Percentiles rank a stretch among this genome's conserved stretches.
Conservation (phyloP, 192 early-diverging fungal species). For the Globomyces pollinis-pini region DNA sequence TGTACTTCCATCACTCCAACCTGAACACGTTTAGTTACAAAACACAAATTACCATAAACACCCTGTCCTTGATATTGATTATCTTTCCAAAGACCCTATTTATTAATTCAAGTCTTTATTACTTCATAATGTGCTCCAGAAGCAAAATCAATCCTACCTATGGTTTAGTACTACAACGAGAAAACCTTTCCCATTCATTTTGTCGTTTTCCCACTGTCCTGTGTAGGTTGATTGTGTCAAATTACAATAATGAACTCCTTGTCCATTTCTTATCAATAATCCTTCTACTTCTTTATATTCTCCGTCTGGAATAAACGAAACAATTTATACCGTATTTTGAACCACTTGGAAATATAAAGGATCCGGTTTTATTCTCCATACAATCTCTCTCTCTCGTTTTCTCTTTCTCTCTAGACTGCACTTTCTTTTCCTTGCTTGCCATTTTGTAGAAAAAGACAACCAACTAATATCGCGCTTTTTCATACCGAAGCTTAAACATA, state of each 20-base stretch:
- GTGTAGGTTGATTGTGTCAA: neutral
- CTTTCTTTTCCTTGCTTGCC: no score
- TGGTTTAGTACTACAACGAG: neutral
- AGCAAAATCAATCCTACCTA: neutral
- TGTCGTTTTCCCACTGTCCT: slow-evolving; percentile 9
- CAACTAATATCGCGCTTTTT: no score
- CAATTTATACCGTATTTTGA: slow-evolving; percentile 4
- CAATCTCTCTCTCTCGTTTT: no score
- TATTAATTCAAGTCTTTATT: no score
- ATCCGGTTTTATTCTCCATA: slow-evolving; percentile 1
- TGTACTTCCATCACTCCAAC: neutral
- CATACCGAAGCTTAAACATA: no score
- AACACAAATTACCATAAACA: neutral
- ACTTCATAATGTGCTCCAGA: slow-evolving; percentile 1
- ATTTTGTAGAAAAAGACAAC: no score
- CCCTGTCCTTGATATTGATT: slow-evolving; percentile 1
- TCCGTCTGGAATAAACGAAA: neutral
- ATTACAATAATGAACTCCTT: neutral
- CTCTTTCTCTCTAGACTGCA: no score
- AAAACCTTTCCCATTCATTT: slow-evolving; percentile 11
- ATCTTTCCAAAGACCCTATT: neutral
- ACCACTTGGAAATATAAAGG: neutral
- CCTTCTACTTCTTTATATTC: slow-evolving; percentile 1
- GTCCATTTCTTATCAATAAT: neutral
- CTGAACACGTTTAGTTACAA: neutral